Base-by-base conservation (phyloP, 768 basidiomycete species). In the Agaricus sinodeliciosus region DNA sequence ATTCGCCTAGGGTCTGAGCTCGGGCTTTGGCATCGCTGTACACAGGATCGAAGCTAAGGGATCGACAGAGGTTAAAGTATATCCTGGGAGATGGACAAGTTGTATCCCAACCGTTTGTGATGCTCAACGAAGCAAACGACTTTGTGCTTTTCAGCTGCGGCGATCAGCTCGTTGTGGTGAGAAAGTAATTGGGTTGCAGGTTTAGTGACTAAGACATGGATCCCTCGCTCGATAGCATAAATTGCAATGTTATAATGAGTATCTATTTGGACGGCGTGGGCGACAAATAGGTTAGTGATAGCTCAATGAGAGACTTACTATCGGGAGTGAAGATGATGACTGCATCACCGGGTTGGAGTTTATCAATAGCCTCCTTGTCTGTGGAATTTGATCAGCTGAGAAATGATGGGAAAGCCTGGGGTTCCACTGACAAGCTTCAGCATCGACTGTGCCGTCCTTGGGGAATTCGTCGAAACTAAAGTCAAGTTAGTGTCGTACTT, bases 41-140 rank as follows among this genome's bases (percentile, higher is more conserved):
- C 11, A 86, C 91, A 4, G 94, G 94, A 68, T 95, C 93, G 62
- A 85, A 90, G 44, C 84, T 85, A 55, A 42, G 34, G n/a, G 15
- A 43, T 31, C 47, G 50, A 31, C 11, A n/a, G 41, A n/a, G 43
- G 8, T 44, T 27, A 54, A 59, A 49, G 2, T 9, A 41, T 51
- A 28, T 45, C 27, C 36, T 15, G 16, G 36, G 46, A 34, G 28
- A 39, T 27, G 36, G 13, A 41, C 48, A 47, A 25, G 27, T 8
- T 9, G 31, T 63, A 68, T 31, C 26, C 43, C 60, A 59, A 82
- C 85, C 90, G 81, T 65, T 92, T 93, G 71, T 93, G 90, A 63
- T 95, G 91, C 65, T 96, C 94, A n/a, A 95, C 93, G 64, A 90
- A 92, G 68, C 90, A 92, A 2, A 91, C 77, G 16, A 94, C 84